Evolutionary conservation across 805 yeast species (phyloP).

Genomic region (Candida lessepsii): DNA sequence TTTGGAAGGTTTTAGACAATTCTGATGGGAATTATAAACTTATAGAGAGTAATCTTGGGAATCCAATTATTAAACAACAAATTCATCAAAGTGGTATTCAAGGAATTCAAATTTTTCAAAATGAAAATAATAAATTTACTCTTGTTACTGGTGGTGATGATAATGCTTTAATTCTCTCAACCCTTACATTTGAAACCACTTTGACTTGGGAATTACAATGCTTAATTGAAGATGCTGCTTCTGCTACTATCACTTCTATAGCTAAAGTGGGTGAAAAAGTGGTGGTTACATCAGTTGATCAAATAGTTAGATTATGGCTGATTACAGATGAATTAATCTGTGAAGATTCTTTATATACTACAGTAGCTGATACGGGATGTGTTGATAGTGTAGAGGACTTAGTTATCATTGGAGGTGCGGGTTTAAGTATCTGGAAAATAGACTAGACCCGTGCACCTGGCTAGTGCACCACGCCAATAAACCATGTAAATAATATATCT

Average conservation of each 20-base stretch:
- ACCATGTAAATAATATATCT: too few species aligned
- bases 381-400: conserved; percentile 42
- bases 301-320: conserved; percentile 67
- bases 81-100: conserved; percentile 88
- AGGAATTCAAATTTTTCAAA: conserved; percentile 37
- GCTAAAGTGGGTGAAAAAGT: conserved; percentile 25
- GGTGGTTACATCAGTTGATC: conserved; percentile 80
- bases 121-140: conserved; percentile 16
- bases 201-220: conserved; percentile 25
- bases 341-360: conserved; percentile 55
- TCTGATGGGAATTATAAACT: too few species aligned
- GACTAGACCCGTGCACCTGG: too few species aligned
- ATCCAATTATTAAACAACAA: conserved; percentile 40
- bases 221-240: conserved; percentile 62
- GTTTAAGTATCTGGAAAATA: conserved; percentile 56
- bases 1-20: conserved; percentile 49
- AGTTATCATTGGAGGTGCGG: conserved; percentile 75
- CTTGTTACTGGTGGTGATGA: conserved; percentile 91
- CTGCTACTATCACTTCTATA: conserved; percentile 81
- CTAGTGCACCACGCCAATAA: too few species aligned
- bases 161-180: conserved; percentile 53
- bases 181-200: conserved; percentile 15
- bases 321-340: conserved; percentile 25
- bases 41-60: too few species aligned
- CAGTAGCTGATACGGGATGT: conserved; percentile 90